Conservation (phyloP, 169 alveolate genomes). For the Cytauxzoon felis region DNA sequence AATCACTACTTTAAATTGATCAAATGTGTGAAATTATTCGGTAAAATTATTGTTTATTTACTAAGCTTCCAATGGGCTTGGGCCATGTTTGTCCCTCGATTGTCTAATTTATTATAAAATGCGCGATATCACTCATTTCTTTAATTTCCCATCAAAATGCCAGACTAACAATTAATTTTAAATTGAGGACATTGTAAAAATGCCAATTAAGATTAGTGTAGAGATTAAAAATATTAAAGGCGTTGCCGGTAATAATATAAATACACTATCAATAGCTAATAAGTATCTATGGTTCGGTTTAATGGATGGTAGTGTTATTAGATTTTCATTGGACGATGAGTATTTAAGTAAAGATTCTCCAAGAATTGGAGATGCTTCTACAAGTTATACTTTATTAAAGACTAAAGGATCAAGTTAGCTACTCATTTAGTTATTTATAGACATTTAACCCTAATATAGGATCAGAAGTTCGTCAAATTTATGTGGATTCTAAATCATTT, state of each 20-base stretch:
- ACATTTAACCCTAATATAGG: not conserved
- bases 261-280: slow-evolving; percentile 37
- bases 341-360: slow-evolving; percentile 14
- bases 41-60: no score
- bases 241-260: slow-evolving; percentile 19
- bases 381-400: slow-evolving; percentile 28
- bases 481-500: slow-evolving; percentile 59
- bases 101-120: no score
- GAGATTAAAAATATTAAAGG: slow-evolving; percentile 48
- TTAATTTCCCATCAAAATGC: no score
- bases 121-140: no score
- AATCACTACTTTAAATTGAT: not conserved
- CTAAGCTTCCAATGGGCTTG: no score
- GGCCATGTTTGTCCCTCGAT: no score
- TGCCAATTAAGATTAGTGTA: slow-evolving; percentile 46
- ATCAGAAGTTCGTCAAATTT: slow-evolving; percentile 37
- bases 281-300: slow-evolving; percentile 59
- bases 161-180: no score
- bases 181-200: no score
- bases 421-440: not conserved
- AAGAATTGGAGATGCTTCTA: slow-evolving; percentile 18
- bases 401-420: slow-evolving; percentile 14
- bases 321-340: slow-evolving; percentile 13
- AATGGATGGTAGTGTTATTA: slow-evolving; percentile 43
- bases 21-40: no score